Percentiles rank a stretch among this genome's conserved stretches.
Conservation (phyloP, 2,329 filamentous ascomycete genomes). For the Zarea fungicola region DNA sequence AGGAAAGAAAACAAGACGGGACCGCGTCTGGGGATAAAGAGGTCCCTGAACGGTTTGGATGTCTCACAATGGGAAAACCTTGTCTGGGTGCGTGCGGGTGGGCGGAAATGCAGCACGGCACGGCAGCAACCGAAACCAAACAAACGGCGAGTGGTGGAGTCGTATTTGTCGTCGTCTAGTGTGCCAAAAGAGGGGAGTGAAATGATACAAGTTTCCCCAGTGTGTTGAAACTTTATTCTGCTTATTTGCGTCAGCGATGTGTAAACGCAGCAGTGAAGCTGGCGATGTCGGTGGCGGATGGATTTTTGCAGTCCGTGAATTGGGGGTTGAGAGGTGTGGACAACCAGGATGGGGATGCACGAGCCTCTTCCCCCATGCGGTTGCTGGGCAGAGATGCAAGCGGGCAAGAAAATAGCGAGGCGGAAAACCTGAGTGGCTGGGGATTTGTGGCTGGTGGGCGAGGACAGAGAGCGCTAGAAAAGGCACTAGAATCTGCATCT, state of each 20-base stretch:
- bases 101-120: not conserved
- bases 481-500: not conserved
- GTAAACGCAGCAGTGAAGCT: not conserved
- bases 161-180: too few species aligned
- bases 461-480: not conserved
- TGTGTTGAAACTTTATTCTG: not conserved
- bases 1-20: not conserved
- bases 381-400: not conserved
- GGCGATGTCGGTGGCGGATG: not conserved
- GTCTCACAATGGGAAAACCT: conserved; percentile 4
- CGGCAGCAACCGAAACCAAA: conserved; percentile 7
- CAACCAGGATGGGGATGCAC: not conserved
- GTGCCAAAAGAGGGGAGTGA: not conserved
- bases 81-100: not conserved
- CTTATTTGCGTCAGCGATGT: not conserved
- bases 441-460: not conserved
- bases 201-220: not conserved
- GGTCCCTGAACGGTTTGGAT: not conserved
- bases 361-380: not conserved
- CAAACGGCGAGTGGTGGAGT: not conserved
- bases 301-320: conserved; percentile 1
- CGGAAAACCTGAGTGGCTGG: not conserved
- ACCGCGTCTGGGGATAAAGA: not conserved
- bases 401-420: not conserved
- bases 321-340: not conserved